Conservation (phyloP, 495 filamentous ascomycete species). For the Hyaloscypha hepaticicola region DNA sequence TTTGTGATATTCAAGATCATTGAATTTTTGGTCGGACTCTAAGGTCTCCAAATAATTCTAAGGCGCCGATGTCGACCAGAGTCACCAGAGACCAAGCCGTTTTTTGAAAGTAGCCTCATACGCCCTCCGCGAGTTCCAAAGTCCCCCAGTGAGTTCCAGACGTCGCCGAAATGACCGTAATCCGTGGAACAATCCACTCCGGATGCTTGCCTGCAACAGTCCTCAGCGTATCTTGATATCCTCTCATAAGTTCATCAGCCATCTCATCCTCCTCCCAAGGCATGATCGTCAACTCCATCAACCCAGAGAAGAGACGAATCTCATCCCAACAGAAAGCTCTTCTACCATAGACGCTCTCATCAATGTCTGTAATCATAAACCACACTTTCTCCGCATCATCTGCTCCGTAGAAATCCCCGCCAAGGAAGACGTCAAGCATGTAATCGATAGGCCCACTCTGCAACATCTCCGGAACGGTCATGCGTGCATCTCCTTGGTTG, state of each 20-base stretch:
- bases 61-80: too few species aligned
- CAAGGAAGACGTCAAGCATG: conserved; percentile 20
- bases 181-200: conserved; percentile 16
- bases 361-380: conserved; percentile 8
- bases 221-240: conserved; percentile 1
- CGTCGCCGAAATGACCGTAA: neutral
- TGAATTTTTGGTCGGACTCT: too few species aligned
- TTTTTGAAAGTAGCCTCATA: too few species aligned
- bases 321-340: conserved; percentile 23
- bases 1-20: too few species aligned
- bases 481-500: neutral
- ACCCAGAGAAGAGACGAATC: conserved; percentile 9
- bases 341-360: conserved; percentile 9
- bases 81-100: too few species aligned
- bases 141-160: neutral
- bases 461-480: neutral
- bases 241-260: neutral
- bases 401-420: conserved; percentile 14
- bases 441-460: conserved; percentile 6
- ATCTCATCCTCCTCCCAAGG: conserved; percentile 10
- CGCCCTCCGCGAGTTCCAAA: neutral
- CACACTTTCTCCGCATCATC: conserved; percentile 15
- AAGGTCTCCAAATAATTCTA: too few species aligned
- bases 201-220: conserved; percentile 7
- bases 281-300: conserved; percentile 18